Base-by-base conservation (phyloP, 352 stramenopile genomes). In the Phytophthora tubulina region DNA sequence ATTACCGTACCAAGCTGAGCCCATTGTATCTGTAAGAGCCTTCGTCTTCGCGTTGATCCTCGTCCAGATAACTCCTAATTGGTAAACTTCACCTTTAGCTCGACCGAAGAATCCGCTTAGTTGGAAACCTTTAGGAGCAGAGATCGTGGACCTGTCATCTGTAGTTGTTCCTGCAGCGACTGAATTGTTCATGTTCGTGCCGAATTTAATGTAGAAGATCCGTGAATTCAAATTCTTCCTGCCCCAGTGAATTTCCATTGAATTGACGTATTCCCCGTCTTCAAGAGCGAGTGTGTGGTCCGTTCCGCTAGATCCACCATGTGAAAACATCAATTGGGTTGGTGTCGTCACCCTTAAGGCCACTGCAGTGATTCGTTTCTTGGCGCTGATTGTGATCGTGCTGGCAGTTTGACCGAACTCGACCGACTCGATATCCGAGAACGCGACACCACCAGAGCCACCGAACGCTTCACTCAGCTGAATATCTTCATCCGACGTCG, bases 51-150 rank as follows among this genome's bases (percentile, higher is more conserved):
- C 63, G 14, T 64, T 65, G n/a, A 31, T 75, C 41, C 69, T 63
- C 17, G 64, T 76, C 73, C 73, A 80, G 42, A 80, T 77, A 5
- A 32, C 53, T 1, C 73, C 73, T 48, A 80, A 46, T 36, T 80
- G 69, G 45, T 77, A 4, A 3, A 80, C 7, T 65, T 75, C 54
- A 0, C 45, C 41, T 42, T 71, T 44, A 33, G 48, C 32, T 8
- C 69, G 63, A 63, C 73, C 73, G 31, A 72, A 80, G 49, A 80
- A 80, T 1, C 73, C 73, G 38, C 69, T 69, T 3, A 80, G 60
- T 36, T 80, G 73, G 3, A 77, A 80, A 8, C 73, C 73, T 56
- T 66, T 15, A 17, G 73, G 59, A 17, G 73, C 73, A 11, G 48
- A 46, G 38, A 72, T 41, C 3, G 31, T 80, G 13, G 48, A 30